Percentiles rank a stretch among this genome's conserved stretches.
phyloP scores from a whole-genome alignment of 768 basidiomycete species.

The Collybiopsis luxurians region DNA sequence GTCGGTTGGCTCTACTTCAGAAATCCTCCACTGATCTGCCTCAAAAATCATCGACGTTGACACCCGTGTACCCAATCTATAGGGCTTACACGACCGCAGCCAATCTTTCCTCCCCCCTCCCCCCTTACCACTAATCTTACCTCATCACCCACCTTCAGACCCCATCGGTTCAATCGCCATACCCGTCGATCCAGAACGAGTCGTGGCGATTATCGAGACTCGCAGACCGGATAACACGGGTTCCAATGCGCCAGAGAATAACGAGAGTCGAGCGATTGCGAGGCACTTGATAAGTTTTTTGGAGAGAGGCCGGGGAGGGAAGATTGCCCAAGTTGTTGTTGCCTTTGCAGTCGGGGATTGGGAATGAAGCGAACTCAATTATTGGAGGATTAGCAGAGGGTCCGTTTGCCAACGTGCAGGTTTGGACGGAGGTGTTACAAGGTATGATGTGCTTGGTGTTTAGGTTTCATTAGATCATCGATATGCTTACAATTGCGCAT shows the following conservation, averaged over 20 bases:
- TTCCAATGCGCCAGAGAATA: slow-evolving; percentile 41
- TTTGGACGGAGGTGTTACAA: slow-evolving; percentile 50
- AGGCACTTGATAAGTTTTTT: slow-evolving; percentile 44
- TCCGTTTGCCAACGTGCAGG: slow-evolving; percentile 46
- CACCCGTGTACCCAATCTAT: slow-evolving; percentile 42
- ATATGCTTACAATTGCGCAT: too few species aligned
- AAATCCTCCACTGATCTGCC: slow-evolving; percentile 46
- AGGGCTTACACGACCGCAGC: slow-evolving; percentile 48
- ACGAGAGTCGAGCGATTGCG: slow-evolving; percentile 40
- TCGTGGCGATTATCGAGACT: slow-evolving; percentile 42
- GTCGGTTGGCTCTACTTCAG: slow-evolving; percentile 44
- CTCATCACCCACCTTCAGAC: too few species aligned
- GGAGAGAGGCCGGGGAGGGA: too few species aligned
- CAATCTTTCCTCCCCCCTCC: slow-evolving; percentile 41
- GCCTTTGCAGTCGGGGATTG: slow-evolving; percentile 46
- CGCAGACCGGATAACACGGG: slow-evolving; percentile 43
- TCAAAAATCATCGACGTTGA: too few species aligned
- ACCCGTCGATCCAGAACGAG: slow-evolving; percentile 46
- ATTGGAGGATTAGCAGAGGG: slow-evolving; percentile 43
- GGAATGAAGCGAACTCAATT: slow-evolving; percentile 25
- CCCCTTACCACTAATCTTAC: too few species aligned
- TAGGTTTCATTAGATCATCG: too few species aligned
- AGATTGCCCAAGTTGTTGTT: slow-evolving; percentile 40
- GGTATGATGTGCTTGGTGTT: slow-evolving; percentile 20
- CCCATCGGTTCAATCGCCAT: slow-evolving; percentile 44